Evolutionary conservation across 352 stramenopile genomes (phyloP), one percentile per base, ranked within the genome.

Genomic region (Phytophthora sp.): DNA sequence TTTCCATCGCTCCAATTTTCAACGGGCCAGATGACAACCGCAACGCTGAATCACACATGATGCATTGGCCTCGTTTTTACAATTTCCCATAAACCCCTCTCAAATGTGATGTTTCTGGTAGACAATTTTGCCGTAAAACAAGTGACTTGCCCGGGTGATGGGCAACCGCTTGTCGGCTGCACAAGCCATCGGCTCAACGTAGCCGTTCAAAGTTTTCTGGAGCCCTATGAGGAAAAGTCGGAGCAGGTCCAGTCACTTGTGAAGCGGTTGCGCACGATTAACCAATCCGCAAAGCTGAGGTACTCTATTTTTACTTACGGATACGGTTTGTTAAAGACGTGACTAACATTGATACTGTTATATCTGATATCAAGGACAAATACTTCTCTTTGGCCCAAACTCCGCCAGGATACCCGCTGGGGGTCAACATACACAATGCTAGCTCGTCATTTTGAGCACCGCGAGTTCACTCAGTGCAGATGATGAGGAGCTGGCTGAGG

Each of bases 241-340:
- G 42, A 62, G 20, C 31, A 44, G 46, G 42, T 62, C 2, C 51
- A 68, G 31, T 36, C 31, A 18, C 26, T 62, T 3, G 57, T 68
- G 33, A 57, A 51, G 24, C 29, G 33, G 1, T 7, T 41, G 13
- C 5, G 35, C 4, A 61, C 59, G 6, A 4, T 41, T 3, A 41
- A 13, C 8, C 35, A 20, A 41, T 13, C 35, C 13, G 15, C 35
- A 8, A 38, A 38, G 31, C 5, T 38, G 31, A 4, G 13, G 35
- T 41, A 20, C n/a, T n/a, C n/a, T n/a, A n/a, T n/a, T n/a, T n/a
- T n/a, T n/a, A n/a, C n/a, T n/a, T n/a, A n/a, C n/a, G n/a, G n/a
- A n/a, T n/a, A n/a, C n/a, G n/a, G n/a, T n/a, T n/a, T n/a, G n/a
- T n/a, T n/a, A n/a, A n/a, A n/a, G n/a, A n/a, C n/a, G n/a, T n/a